Percentiles rank a stretch among this genome's conserved stretches.
phyloP scores from a whole-genome alignment of 2,329 filamentous ascomycete genomes.

The Colletotrichum neosansevieriae region DNA sequence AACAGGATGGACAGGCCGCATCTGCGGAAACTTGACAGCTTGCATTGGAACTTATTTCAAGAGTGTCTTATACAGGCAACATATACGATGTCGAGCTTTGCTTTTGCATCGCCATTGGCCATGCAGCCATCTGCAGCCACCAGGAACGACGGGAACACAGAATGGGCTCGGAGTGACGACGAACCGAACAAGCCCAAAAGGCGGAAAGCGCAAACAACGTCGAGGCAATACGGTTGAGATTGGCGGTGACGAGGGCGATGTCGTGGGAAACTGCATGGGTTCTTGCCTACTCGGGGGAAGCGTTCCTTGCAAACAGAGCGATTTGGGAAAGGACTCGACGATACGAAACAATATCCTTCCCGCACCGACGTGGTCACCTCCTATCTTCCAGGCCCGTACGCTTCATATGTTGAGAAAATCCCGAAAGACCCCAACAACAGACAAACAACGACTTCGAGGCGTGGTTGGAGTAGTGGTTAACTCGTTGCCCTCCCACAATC shows the following conservation, averaged over 20 bases:
- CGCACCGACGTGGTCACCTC: not conserved
- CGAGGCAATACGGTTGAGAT: not conserved
- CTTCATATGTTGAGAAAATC: not conserved
- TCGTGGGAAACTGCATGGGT: not conserved
- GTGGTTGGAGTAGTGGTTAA: constrained; percentile 39
- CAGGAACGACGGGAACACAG: too few species aligned
- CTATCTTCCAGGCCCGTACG: not conserved
- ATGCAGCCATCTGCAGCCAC: too few species aligned
- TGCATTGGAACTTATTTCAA: too few species aligned
- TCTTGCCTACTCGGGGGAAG: not conserved
- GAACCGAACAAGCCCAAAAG: too few species aligned
- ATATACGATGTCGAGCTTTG: too few species aligned
- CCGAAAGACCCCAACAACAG: not conserved
- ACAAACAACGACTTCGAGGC: constrained; percentile 1
- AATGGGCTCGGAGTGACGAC: too few species aligned
- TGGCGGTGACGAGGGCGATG: not conserved
- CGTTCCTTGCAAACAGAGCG: constrained; percentile 3
- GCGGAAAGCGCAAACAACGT: not conserved
- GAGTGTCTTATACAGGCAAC: too few species aligned
- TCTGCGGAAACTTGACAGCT: too few species aligned
- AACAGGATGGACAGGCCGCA: too few species aligned
- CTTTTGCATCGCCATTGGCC: too few species aligned
- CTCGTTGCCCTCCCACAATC: constrained; percentile 37
- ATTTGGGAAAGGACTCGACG: constrained; percentile 1
- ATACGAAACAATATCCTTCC: not conserved